Evolutionary conservation across 176 grass and related monocot species (phyloP).

Genomic region (Oryza australiensis): DNA sequence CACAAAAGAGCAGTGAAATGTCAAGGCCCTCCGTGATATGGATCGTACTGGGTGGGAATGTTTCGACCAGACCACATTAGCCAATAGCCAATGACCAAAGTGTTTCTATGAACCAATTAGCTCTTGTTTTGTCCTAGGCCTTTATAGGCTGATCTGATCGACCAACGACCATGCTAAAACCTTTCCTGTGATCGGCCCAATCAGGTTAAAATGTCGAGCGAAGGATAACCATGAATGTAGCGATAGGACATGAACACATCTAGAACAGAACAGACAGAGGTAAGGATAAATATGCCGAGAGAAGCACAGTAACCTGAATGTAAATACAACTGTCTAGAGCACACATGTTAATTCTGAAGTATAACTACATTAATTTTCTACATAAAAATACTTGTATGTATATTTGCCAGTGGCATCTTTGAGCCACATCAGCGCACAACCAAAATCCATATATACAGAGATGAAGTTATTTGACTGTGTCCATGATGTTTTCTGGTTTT

Average conservation of each 20-base stretch:
- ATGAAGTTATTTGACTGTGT: constrained; percentile 3
- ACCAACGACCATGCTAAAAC: too few relatives aligned
- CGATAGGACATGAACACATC: not conserved
- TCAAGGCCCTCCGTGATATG: too few relatives aligned
- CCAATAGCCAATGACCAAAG: too few relatives aligned
- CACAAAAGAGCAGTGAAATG: too few relatives aligned
- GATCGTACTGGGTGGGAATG: too few relatives aligned
- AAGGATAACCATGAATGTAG: not conserved
- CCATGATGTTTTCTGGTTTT: not conserved
- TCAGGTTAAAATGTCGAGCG: not conserved
- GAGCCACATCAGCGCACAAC: constrained; percentile 1
- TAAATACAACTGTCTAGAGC: not conserved
- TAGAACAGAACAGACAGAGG: not conserved
- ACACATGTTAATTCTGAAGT: not conserved
- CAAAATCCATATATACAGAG: constrained; percentile 32
- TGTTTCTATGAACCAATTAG: too few relatives aligned
- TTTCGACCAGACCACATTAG: too few relatives aligned
- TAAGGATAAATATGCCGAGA: not conserved
- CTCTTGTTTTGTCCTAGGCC: too few relatives aligned
- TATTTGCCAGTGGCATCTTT: constrained; percentile 21
- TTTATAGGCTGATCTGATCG: too few relatives aligned
- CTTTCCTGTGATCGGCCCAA: too few relatives aligned
- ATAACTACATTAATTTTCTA: not conserved
- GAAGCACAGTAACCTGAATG: not conserved
- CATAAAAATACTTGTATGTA: not conserved